Evolutionary conservation across 371 early-diverging fungal species (phyloP), one percentile per base, ranked within the genome.

Genomic region (Lichtheimia ornata): DNA sequence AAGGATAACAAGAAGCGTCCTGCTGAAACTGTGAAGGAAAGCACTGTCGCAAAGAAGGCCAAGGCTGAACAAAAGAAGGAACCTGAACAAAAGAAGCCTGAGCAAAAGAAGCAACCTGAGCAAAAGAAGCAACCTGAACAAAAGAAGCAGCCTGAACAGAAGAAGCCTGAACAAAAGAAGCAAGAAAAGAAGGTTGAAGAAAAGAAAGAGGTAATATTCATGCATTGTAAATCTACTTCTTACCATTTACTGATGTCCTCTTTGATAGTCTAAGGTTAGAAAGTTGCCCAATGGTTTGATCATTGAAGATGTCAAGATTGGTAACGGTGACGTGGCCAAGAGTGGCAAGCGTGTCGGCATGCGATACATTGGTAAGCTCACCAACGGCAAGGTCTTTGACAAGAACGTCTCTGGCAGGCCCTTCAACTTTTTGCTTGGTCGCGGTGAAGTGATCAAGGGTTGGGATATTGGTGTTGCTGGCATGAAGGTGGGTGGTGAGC

Each of bases 331-430:
- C 4, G 79, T 71, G 35, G 94, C 91, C 69, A 94, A 91, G 84
- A 75, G 80, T 64, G 95, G 94, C 54, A 85, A 88, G 70, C 88
- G 54, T 73, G 69, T 90, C 49, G 86, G 87, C 49, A 89, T 96
- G 79, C 92, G 96, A 66, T 97, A 97, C 82, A 90, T 96, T 66
- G 97, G 96, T 58, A 88, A 88, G 64, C 85, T 97, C 54, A 83
- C 83, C 56, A 93, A 83, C 77, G 97, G 97, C 65, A 97, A 94
- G 80, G 91, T 93, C 15, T 96, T 98, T 79, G 98, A 98, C 81
- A 82, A 89, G 73, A 96, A 95, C 82, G 85, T 87, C 53, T 86
- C 84, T 63, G 97, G 97, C 42, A 87, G 88, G 73, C 96, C 97
- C 5, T 96, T 98, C 81, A 73, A 58, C 66, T 97, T 97, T 84